These are phyloP conservation scores for Cladorrhinum sp. DNA, from an alignment of 2,329 filamentous ascomycete genomes.

Conservation along the genomic window DNA sequence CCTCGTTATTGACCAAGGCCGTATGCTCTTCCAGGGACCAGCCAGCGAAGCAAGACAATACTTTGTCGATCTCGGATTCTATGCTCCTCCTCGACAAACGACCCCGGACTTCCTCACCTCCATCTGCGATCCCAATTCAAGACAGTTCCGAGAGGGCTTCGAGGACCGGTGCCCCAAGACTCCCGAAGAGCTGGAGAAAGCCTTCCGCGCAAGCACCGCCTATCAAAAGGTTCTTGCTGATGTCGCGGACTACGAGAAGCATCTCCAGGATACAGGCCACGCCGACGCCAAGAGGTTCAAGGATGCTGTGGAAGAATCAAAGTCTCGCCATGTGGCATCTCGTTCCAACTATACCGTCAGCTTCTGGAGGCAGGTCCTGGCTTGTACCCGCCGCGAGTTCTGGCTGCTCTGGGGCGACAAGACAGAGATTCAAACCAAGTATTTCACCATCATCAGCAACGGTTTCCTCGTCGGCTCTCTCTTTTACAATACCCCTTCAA, in stretches of 20 bases:
- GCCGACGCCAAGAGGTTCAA: conserved; percentile 24
- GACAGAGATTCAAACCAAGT: conserved; percentile 72
- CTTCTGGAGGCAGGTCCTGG: conserved; percentile 66
- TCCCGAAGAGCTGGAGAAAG: conserved; percentile 61
- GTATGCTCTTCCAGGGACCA: conserved; percentile 65
- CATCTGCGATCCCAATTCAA: conserved; percentile 69
- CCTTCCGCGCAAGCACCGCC: conserved; percentile 60
- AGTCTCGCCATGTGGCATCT: conserved; percentile 31
- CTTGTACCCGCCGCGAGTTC: conserved; percentile 59
- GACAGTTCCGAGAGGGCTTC: conserved; percentile 63
- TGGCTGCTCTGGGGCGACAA: conserved; percentile 76
- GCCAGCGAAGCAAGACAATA: conserved; percentile 60
- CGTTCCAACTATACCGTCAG: conserved; percentile 67
- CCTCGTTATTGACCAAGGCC: conserved; percentile 63
- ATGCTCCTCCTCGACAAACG: conserved; percentile 56
- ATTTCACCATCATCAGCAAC: conserved; percentile 74
- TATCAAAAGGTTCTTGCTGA: conserved; percentile 57
- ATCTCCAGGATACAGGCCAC: conserved; percentile 22
- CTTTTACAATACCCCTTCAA: conserved; percentile 64
- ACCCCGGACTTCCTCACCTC: conserved; percentile 77
- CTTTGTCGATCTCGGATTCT: conserved; percentile 65
- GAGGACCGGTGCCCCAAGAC: conserved; percentile 67
- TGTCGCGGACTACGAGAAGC: conserved; percentile 43
- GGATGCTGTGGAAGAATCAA: conserved; percentile 45
- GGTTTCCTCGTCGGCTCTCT: conserved; percentile 72